Evolutionary conservation across 192 early-diverging fungal genomes (phyloP).

Genomic region (Coemansia sp.): DNA sequence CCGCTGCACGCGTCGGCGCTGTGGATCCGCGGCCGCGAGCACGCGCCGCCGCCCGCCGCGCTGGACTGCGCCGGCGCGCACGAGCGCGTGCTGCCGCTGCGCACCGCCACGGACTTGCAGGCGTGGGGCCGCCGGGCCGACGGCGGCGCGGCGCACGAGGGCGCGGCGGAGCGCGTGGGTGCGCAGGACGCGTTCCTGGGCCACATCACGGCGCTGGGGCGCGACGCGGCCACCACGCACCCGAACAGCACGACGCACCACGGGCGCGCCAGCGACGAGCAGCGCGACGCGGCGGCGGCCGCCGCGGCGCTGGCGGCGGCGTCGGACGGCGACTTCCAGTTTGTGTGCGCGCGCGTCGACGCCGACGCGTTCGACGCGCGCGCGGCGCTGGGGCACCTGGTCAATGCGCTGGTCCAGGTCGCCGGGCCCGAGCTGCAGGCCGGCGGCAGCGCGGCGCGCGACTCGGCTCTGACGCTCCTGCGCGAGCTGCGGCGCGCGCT

Average conservation of each 20-base stretch:
- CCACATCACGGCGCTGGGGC: conserved; percentile 59
- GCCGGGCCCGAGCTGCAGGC: conserved; percentile 87
- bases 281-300: not conserved
- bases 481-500: conserved; percentile 73
- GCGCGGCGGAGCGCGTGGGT: too few relatives aligned
- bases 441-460: conserved; percentile 62
- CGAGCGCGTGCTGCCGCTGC: conserved; percentile 18
- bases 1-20: conserved; percentile 32
- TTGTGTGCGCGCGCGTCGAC: conserved; percentile 57
- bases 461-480: conserved; percentile 73
- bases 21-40: conserved; percentile 38
- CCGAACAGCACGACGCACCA: conserved; percentile 44
- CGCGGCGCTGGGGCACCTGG: conserved; percentile 73
- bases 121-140: not conserved
- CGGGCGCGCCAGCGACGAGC: conserved; percentile 18
- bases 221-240: conserved; percentile 56
- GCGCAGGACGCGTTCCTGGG: conserved; percentile 57
- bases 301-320: not conserved
- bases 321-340: conserved; percentile 6
- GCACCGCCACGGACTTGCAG: not conserved
- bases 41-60: not conserved
- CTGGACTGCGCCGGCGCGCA: not conserved
- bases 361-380: conserved; percentile 51
- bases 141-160: too few relatives aligned
- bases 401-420: conserved; percentile 82